Conservation (phyloP, 768 basidiomycete genomes). For the Kwoniella europaea region DNA sequence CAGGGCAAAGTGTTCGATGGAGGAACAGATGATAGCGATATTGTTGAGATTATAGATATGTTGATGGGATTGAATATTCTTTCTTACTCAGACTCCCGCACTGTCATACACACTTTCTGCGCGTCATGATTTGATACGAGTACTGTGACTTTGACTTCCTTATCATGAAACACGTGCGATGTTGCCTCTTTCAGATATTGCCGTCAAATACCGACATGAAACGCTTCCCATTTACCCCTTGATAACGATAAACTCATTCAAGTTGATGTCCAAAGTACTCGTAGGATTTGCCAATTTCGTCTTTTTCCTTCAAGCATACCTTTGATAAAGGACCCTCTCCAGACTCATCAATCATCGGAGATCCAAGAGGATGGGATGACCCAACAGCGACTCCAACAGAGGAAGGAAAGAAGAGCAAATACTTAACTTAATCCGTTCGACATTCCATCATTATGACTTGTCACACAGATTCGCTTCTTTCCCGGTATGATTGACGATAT, state of each 20-base stretch:
- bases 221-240: conserved; percentile 8
- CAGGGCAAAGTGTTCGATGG: background rate
- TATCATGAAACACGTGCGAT: conserved; percentile 4
- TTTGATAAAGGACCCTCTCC: background rate
- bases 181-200: background rate
- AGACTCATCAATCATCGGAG: background rate
- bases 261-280: background rate
- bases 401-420: too few relatives aligned
- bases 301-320: background rate
- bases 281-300: background rate
- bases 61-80: too few relatives aligned
- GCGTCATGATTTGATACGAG: background rate
- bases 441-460: background rate
- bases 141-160: background rate
- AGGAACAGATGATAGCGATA: too few relatives aligned
- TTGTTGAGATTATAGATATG: too few relatives aligned
- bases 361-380: background rate
- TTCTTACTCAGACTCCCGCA: background rate
- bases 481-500: background rate
- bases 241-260: conserved; percentile 9
- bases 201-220: conserved; percentile 8
- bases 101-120: background rate
- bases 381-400: too few relatives aligned
- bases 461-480: background rate
- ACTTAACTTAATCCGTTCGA: background rate